Evolutionary conservation across 2,329 filamentous ascomycete genomes (phyloP), one percentile per base, ranked within the genome.

Genomic region (Penicillium occitanis): DNA sequence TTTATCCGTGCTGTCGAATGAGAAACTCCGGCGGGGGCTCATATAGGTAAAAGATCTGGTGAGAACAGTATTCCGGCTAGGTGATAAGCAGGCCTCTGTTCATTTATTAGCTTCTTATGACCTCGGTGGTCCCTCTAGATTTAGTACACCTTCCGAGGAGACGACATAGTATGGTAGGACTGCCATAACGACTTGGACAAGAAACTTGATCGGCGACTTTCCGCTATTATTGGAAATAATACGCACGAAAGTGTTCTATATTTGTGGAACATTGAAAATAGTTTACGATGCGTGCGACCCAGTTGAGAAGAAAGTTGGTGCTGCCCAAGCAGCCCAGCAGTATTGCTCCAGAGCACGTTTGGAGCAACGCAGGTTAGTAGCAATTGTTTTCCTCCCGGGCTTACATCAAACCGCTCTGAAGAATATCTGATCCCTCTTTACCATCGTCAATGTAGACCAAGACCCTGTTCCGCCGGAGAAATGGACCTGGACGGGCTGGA

Each of bases 401-500:
- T 19, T 8, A 19, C n/a, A 19, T 19, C 33, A 40, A 40, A 37
- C n/a, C 11, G n/a, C n/a, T 46, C 42, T 19, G 42, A 19, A 22
- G 42, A 19, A 19, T 46, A 14, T 14, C 55, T 58, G 11, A 58
- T 11, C 4, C 14, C 10, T 58, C 22, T 25, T 58, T 11, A 19
- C 22, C 8, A 57, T 33, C 40, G 11, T 7, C 33, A 19, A 37
- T 11, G 2, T 19, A 65, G 68, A 69, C 35, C 61, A 65, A 46
- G 68, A 69, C 37, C 66, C 66, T 30, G 62, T 68, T 42, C 68
- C 68, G 5, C 66, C 66, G 5, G 64, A 66, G 33, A 68, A 68
- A 61, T 64, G 66, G 59, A 69, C 64, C 4, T 69, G 68, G 68
- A 69, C 64, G 1, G 61, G 68, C 30, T 66, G 68, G 64, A 67